Evolutionary conservation across 805 yeast species (phyloP).

Genomic region (Candida corydali): DNA sequence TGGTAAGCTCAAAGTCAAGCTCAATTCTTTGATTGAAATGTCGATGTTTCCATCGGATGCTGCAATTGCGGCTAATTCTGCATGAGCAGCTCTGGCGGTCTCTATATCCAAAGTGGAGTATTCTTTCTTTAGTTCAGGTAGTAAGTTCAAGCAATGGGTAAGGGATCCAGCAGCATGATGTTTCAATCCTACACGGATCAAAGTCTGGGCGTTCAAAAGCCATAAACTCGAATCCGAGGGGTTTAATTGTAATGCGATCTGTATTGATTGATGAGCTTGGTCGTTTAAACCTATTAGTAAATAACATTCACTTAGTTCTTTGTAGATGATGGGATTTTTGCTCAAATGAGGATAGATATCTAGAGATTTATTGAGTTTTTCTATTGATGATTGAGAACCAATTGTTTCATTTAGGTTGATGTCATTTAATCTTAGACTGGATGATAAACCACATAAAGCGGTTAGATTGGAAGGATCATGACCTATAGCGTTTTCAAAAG

Average conservation of each 20-base stretch:
- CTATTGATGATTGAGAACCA: slow-evolving; percentile 39
- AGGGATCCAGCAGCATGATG: slow-evolving; percentile 46
- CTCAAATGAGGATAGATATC: slow-evolving; percentile 34
- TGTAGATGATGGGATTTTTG: slow-evolving; percentile 38
- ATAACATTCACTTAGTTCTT: slow-evolving; percentile 52
- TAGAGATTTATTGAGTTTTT: slow-evolving; percentile 35
- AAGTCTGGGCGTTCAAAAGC: slow-evolving; percentile 46
- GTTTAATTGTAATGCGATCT: slow-evolving; percentile 34
- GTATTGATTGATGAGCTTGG: slow-evolving; percentile 48
- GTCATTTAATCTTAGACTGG: slow-evolving; percentile 37
- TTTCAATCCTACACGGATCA: slow-evolving; percentile 40
- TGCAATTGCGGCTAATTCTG: slow-evolving; percentile 54
- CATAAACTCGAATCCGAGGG: slow-evolving; percentile 45
- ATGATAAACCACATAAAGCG: slow-evolving; percentile 43
- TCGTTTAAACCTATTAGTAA: slow-evolving; percentile 43
- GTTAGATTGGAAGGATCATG: slow-evolving; percentile 36
- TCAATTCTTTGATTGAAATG: slow-evolving; percentile 45
- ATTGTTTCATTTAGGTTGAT: slow-evolving; percentile 31
- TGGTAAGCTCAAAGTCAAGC: slow-evolving; percentile 47
- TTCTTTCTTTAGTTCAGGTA: slow-evolving; percentile 27
- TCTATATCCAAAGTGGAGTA: slow-evolving; percentile 35
- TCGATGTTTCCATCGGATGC: slow-evolving; percentile 49
- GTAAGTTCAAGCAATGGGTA: slow-evolving; percentile 38
- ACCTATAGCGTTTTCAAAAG: slow-evolving; percentile 40
- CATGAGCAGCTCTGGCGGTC: slow-evolving; percentile 48